These are phyloP conservation scores for Penicillium digitatum DNA, from an alignment of 2,329 filamentous ascomycete genomes.

Conservation along the genomic window DNA sequence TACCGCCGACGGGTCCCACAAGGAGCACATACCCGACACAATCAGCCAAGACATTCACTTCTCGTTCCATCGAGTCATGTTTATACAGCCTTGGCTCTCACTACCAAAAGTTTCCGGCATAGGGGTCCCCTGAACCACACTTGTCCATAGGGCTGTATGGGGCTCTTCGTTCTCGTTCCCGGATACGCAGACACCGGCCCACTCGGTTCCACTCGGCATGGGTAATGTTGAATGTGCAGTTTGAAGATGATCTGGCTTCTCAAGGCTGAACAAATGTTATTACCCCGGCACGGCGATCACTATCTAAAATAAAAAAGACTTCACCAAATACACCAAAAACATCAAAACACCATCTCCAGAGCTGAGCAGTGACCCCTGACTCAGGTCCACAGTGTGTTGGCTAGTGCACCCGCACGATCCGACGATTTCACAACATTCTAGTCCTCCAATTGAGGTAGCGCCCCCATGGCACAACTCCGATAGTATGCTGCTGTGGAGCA, in stretches of 20 bases:
- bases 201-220: not conserved
- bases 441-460: not conserved
- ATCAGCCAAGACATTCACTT: not conserved
- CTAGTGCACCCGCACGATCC: constrained; percentile 5
- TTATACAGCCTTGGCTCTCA: not conserved
- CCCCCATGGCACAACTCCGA: constrained; percentile 3
- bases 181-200: not conserved
- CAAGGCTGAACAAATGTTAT: not conserved
- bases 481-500: constrained; percentile 7
- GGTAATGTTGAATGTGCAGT: not conserved
- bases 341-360: not conserved
- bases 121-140: not conserved
- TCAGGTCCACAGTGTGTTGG: constrained; percentile 4
- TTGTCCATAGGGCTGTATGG: not conserved
- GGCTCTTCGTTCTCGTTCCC: not conserved
- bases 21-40: not conserved
- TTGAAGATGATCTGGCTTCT: not conserved
- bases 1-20: not conserved
- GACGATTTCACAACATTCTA: not conserved
- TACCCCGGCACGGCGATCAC: constrained; percentile 1
- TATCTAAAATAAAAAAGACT: not conserved
- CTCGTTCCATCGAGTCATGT: not conserved
- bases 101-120: too few relatives aligned
- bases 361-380: not conserved
- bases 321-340: not conserved